These are phyloP conservation scores for Avena insularis DNA, from an alignment of 176 grass and related monocot genomes.

Conservation along the genomic window DNA sequence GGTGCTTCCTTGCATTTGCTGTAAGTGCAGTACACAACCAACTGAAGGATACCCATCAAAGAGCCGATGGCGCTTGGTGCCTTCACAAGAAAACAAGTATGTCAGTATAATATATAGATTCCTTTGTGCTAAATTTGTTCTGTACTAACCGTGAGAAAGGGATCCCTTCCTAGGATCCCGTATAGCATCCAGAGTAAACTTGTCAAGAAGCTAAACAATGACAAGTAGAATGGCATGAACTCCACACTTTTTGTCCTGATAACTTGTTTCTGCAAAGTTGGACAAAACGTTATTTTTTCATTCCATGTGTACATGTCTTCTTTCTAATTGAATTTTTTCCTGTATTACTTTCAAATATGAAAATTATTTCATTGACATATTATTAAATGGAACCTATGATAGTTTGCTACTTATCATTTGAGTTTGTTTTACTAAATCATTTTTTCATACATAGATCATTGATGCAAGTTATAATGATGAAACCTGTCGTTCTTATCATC, in stretches of 20 bases:
- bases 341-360: slow-evolving; percentile 1
- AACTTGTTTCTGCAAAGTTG: slow-evolving; percentile 64
- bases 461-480: slow-evolving; percentile 12
- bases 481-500: neutral
- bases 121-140: neutral
- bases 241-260: slow-evolving; percentile 79
- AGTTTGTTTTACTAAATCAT: neutral
- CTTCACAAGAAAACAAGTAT: slow-evolving; percentile 47
- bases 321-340: slow-evolving; percentile 24
- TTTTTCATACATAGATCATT: neutral
- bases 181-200: slow-evolving; percentile 68
- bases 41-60: slow-evolving; percentile 66
- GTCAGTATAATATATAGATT: slow-evolving; percentile 2
- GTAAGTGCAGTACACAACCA: slow-evolving; percentile 72
- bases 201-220: slow-evolving; percentile 72
- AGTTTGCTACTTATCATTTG: neutral
- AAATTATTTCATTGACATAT: neutral
- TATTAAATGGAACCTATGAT: neutral
- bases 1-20: slow-evolving; percentile 48
- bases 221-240: slow-evolving; percentile 90
- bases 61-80: slow-evolving; percentile 66
- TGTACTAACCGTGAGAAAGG: slow-evolving; percentile 61
- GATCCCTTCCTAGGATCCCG: slow-evolving; percentile 69
- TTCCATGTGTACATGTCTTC: neutral
- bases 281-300: neutral